phyloP scores from a whole-genome alignment of 2,329 filamentous ascomycete species.

The Sporothrix schenckii region DNA sequence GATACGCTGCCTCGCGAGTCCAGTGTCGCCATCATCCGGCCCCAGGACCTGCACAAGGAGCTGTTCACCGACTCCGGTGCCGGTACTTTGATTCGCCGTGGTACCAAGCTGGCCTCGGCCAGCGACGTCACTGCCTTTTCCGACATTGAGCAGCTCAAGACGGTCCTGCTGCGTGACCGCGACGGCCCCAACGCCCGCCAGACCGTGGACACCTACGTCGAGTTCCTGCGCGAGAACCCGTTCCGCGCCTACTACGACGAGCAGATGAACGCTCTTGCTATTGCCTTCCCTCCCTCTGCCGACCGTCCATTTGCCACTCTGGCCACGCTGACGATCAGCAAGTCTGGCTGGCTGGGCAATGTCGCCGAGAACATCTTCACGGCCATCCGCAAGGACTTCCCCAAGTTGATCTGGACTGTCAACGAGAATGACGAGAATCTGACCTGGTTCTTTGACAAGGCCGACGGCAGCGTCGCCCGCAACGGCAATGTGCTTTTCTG shows the following conservation, averaged over 20 bases:
- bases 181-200: constrained; percentile 79
- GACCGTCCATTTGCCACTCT: constrained; percentile 75
- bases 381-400: constrained; percentile 89
- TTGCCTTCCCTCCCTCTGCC: constrained; percentile 75
- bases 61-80: constrained; percentile 95
- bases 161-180: constrained; percentile 78
- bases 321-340: constrained; percentile 89
- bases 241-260: constrained; percentile 97
- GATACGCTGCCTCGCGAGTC: constrained; percentile 87
- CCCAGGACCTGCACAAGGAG: constrained; percentile 93
- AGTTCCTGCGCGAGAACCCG: constrained; percentile 71
- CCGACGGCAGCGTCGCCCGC: constrained; percentile 84
- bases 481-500: constrained; percentile 93
- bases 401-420: constrained; percentile 93
- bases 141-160: constrained; percentile 76
- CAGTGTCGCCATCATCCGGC: constrained; percentile 96
- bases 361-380: constrained; percentile 94
- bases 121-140: constrained; percentile 73
- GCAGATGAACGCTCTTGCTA: constrained; percentile 85
- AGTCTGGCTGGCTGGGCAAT: constrained; percentile 91
- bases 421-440: constrained; percentile 95
- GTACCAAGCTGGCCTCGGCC: constrained; percentile 82
- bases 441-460: constrained; percentile 97
- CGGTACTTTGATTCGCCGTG: constrained; percentile 87
- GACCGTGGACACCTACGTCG: constrained; percentile 83